Base-by-base conservation (phyloP, 2,329 filamentous ascomycete genomes). In the Daldinia sp. region DNA sequence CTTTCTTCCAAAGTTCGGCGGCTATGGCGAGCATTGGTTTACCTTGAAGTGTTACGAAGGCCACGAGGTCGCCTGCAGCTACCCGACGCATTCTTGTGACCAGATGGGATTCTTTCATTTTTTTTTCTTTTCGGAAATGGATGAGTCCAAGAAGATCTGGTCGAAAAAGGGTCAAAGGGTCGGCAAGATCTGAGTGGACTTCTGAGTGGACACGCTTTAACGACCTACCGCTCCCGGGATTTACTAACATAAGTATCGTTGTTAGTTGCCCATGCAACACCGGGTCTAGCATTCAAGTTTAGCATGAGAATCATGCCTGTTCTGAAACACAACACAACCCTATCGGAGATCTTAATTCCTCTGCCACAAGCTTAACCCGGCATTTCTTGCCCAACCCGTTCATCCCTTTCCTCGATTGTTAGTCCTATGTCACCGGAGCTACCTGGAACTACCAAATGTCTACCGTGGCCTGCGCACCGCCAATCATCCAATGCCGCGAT, bases 301-400 rank as follows among this genome's bases (percentile, higher is more conserved):
- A 72, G 73, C 72, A 73, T 73, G 61, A 75, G 68, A 65, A 64
- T 67, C 70, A 74, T 75, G 67, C 72, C 67, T 63, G 61, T 72
- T 74, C 72, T 75, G 74, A 75, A 75, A 75, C 74, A 69, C 48
- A 70, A 35, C 68, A 67, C 70, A 72, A 72, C 73, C 74, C 69
- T 71, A 71, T 71, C 69, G 69, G 69, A 71, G 66, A 71, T 71
- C 66, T 69, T 62, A 65, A 67, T 68, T 69, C 65, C 65, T 65
- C 67, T 69, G 67, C 67, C 69, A 66, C 54, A 42, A 70, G 61
- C 58, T 51, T 56, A 68, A 70, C 71, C 69, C 68, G 71, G 72
- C 71, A 72, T 62, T 65, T 69, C 57, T 62, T 56, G 60, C 63
- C 55, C 42, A 10, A 56, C 33, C 28, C 18, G 56, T 60, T 65